Evolutionary conservation across 495 filamentous ascomycete species (phyloP), one percentile per base, ranked within the genome.

Genomic region (Xylaria cubensis): DNA sequence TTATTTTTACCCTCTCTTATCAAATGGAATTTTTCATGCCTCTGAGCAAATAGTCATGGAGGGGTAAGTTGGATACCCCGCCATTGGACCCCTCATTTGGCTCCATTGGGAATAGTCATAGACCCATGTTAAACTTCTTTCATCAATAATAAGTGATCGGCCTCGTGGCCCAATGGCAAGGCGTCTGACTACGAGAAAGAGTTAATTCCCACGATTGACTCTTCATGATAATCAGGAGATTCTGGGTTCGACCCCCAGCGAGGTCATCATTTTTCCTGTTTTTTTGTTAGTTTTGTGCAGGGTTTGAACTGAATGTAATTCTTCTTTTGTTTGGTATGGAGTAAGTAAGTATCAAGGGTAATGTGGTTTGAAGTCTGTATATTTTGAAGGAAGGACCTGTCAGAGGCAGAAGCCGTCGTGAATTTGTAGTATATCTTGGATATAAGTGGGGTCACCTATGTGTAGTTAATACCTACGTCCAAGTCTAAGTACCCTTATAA

Each of bases 91-190:
- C 53, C 26, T 56, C 53, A 24, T 24, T 26, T 55, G 24, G 21
- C 17, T 4, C 0, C 19, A n/a, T 19, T 1, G 13, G n/a, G n/a
- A 46, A 17, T 46, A 13, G 46, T n/a, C 0, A 50, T 50, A 50
- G 17, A 50, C 17, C 17, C 7, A 9, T 50, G 46, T 19, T 50
- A 5, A 50, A 6, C 6, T 3, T 6, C 6, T n/a, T 2, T 21
- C 17, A n/a, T 56, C 4, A 15, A 13, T 8, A 3, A 32, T 17
- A 29, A 29, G 2, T 2, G 7, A 56, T 17, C 1, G 65, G 65
- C 65, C 51, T 67, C 65, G 65, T 67, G 65, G 65, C 65, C 65
- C 65, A 67, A 67, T 67, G 65, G 65, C 50, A 67, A 61, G 58
- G 58, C 58, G 58, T 61, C 58, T 61, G 58, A 61, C 58, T 61